These are phyloP conservation scores for Hirsutella rhossiliensis DNA, from an alignment of 2,329 filamentous ascomycete genomes.

Conservation along the genomic window DNA sequence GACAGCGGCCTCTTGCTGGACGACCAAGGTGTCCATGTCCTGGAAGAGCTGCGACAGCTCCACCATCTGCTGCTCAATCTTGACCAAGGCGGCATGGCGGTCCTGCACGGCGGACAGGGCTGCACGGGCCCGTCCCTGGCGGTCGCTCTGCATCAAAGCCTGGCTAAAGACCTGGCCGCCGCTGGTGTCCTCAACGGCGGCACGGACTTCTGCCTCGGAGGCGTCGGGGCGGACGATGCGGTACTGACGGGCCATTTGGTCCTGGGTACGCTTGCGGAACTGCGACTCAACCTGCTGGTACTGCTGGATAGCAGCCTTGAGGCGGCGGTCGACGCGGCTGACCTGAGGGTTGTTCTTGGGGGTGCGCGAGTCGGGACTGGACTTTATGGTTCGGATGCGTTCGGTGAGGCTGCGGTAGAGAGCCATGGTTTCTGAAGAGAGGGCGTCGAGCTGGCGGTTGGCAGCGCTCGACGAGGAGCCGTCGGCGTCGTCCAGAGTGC, in stretches of 20 bases:
- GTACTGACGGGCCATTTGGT: conserved; percentile 82
- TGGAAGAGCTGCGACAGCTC: conserved; percentile 82
- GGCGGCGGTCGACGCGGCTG: conserved; percentile 62
- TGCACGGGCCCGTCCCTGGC: conserved; percentile 67
- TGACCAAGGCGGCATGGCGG: conserved; percentile 76
- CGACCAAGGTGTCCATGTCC: conserved; percentile 74
- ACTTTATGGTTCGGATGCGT: conserved; percentile 73
- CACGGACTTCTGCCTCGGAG: conserved; percentile 62
- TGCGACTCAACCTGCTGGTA: conserved; percentile 73
- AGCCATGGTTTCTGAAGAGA: conserved; percentile 71
- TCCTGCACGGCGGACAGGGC: conserved; percentile 70
- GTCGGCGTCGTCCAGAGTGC: conserved; percentile 64
- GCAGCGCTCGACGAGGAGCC: conserved; percentile 53
- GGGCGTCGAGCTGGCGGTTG: conserved; percentile 57
- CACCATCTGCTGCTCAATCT: conserved; percentile 84
- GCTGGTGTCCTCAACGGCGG: conserved; percentile 60
- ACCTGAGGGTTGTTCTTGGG: conserved; percentile 70
- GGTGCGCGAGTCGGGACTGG: conserved; percentile 60
- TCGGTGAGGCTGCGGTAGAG: conserved; percentile 69
- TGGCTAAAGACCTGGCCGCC: conserved; percentile 79
- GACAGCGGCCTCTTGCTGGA: conserved; percentile 75
- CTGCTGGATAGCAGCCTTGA: conserved; percentile 69
- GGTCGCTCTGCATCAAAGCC: conserved; percentile 69
- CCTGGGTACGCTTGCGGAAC: conserved; percentile 68
- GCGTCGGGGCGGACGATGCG: conserved; percentile 79